Percentiles rank a stretch among this genome's conserved stretches.
Evolutionary conservation across 2,329 filamentous ascomycete species (phyloP).

Genomic region (Colletotrichum truncatum): DNA sequence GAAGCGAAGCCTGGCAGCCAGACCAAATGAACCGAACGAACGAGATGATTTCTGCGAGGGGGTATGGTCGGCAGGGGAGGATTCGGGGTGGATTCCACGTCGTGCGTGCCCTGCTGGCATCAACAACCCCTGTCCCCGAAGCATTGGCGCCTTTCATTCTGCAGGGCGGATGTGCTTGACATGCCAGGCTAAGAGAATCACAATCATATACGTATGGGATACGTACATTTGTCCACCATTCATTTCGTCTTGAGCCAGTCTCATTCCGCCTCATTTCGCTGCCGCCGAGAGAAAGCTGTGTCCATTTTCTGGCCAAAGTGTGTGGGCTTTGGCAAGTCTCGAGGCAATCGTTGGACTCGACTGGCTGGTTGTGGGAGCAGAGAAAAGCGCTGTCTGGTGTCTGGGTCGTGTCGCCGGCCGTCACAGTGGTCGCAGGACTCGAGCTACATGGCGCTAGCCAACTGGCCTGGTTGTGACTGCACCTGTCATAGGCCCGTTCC

Average conservation of each 20-base stretch:
- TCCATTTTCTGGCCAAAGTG: constrained; percentile 10
- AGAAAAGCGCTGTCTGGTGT: constrained; percentile 11
- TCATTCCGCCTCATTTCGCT: constrained; percentile 21
- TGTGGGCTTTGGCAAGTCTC: not conserved
- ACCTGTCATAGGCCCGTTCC: constrained; percentile 48
- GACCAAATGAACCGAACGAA: constrained; percentile 18
- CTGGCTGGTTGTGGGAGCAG: not conserved
- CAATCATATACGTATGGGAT: not conserved
- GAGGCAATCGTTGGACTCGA: not conserved
- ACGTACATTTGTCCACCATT: constrained; percentile 12
- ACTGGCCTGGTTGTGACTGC: constrained; percentile 53
- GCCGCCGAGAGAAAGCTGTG: not conserved
- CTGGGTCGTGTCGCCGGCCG: constrained; percentile 19
- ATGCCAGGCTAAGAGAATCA: constrained; percentile 16
- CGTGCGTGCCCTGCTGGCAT: constrained; percentile 21
- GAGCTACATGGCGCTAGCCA: constrained; percentile 33
- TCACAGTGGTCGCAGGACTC: constrained; percentile 46
- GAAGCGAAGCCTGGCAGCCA: constrained; percentile 16
- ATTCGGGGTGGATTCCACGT: constrained; percentile 25
- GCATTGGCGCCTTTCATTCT: constrained; percentile 22
- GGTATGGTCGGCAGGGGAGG: constrained; percentile 14
- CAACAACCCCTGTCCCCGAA: constrained; percentile 19
- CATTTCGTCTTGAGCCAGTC: constrained; percentile 5
- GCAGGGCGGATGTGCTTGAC: constrained; percentile 11
- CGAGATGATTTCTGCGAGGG: constrained; percentile 26